Base-by-base conservation (phyloP, 306 rosid species). In the Mimosa bimucronata region DNA sequence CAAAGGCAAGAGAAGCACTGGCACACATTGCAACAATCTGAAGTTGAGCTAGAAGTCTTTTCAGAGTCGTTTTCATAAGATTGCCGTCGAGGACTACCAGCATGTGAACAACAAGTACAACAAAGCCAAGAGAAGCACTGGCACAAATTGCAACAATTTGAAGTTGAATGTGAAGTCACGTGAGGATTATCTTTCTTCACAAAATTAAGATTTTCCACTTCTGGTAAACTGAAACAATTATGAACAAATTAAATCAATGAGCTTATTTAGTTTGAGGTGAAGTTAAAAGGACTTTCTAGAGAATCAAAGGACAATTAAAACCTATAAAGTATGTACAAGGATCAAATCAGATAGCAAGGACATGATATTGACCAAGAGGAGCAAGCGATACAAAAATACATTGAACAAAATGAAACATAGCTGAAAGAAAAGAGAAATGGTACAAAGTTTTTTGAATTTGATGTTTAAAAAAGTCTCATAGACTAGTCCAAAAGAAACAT, bases 221-320 rank as follows among this genome's bases (percentile, higher is more conserved):
- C 89, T 25, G 77, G 57, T 85, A 88, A 77, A 66, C 97, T 92
- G 90, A 79, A 85, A 70, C 3, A 81, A 82, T 57, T 19, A 29
- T 66, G 80, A 84, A 83, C 64, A 69, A 60, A 79, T 48, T 65
- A 46, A 58, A 66, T 80, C 64, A 81, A 55, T 57, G 40, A 34
- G 62, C 23, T 71, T 53, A 31, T 15, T 15, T 31, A 79, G 45
- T 40, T 77, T 62, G 38, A 55, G 74, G 23, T 38, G 25, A 34
- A 77, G 11, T 48, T 55, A 0, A 21, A 13, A 14, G 46, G 42
- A 73, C 11, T 42, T 37, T 53, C 21, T 18, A 38, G 72, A 66
- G 42, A 71, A 75, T 67, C 45, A n/a, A 38, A 28, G 68, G 25
- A 62, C 31, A 75, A 67, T 2, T 21, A 42, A 38, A 64, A 64